Base-by-base conservation (phyloP, 495 filamentous ascomycete genomes). In the Lineolata rhizophorae region DNA sequence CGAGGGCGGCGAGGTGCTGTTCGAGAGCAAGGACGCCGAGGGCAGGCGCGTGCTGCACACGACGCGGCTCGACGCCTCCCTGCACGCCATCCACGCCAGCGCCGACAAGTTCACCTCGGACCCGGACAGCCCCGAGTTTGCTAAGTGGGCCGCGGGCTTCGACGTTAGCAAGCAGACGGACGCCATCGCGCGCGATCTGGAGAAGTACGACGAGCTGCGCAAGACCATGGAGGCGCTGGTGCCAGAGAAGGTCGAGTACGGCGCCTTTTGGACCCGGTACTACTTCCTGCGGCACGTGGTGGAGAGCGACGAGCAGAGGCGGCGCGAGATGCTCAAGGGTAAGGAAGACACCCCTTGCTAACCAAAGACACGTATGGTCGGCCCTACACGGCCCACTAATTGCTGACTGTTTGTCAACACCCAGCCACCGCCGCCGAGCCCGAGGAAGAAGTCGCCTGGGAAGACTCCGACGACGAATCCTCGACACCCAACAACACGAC, bases 211-310 rank as follows among this genome's bases (percentile, higher is more conserved):
- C 15, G 87, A 95, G 54, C 59, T 99, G 37, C 64, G 87, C 36
- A 52, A 65, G 25, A 82, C 84, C 3, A 95, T 94, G 87, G 90
- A 93, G 64, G 84, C 76, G 57, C 61, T 92, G 31, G 90, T 95
- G 14, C 90, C 87, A 12, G 83, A 83, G 54, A 64, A 64, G 40
- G 81, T 93, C 10, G 64, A 82, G 19, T 99, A 99, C 49, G 65
- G 56, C 10, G 67, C 73, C 28, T 99, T 95, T 51, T 99, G 90
- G 90, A 73, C 64, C 41, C 64, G 87, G 22, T 99, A 99, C 50
- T 95, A 94, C 43, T 99, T 94, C 60, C 57, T 95, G 37, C 61
- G 90, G 42, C 73, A 90, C 40, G 81, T 90, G 15, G 74, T 99
- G 38, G 87, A 95, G 56, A 83, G 73, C n/a, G 82, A 93, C 35